These are phyloP conservation scores for Aureobasidium zeae DNA, from an alignment of 2,329 filamentous ascomycete species.

Conservation along the genomic window DNA sequence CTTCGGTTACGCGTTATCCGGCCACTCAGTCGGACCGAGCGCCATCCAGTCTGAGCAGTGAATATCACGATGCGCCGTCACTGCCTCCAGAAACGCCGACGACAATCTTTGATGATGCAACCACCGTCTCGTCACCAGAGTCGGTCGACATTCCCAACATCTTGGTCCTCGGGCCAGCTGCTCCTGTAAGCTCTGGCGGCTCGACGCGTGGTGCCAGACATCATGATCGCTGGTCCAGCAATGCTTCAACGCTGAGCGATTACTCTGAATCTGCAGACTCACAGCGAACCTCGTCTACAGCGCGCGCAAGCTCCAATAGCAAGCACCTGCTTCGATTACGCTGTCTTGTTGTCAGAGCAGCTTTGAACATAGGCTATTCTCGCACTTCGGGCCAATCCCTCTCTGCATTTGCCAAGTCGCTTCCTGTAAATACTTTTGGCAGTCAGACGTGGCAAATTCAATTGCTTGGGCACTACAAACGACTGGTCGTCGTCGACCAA, in stretches of 20 bases:
- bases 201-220: constrained; percentile 39
- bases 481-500: constrained; percentile 64
- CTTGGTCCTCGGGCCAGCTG: constrained; percentile 66
- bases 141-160: constrained; percentile 72
- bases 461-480: constrained; percentile 70
- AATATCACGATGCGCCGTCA: constrained; percentile 35
- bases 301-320: constrained; percentile 64
- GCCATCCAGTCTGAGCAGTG: constrained; percentile 38
- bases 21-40: constrained; percentile 27
- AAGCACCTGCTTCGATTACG: constrained; percentile 69
- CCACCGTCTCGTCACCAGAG: constrained; percentile 59
- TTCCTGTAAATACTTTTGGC: constrained; percentile 73
- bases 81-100: constrained; percentile 77
- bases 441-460: constrained; percentile 58
- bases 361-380: constrained; percentile 72
- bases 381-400: constrained; percentile 51
- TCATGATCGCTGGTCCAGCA: constrained; percentile 71
- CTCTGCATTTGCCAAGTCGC: constrained; percentile 64
- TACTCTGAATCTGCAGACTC: constrained; percentile 58
- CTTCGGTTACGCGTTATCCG: background rate
- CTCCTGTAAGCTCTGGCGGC: constrained; percentile 28
- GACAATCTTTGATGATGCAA: constrained; percentile 88
- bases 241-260: constrained; percentile 62
- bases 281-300: constrained; percentile 62
- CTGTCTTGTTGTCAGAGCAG: constrained; percentile 71